Evolutionary conservation across 768 basidiomycete species (phyloP).

Genomic region (Boletus bicolor): DNA sequence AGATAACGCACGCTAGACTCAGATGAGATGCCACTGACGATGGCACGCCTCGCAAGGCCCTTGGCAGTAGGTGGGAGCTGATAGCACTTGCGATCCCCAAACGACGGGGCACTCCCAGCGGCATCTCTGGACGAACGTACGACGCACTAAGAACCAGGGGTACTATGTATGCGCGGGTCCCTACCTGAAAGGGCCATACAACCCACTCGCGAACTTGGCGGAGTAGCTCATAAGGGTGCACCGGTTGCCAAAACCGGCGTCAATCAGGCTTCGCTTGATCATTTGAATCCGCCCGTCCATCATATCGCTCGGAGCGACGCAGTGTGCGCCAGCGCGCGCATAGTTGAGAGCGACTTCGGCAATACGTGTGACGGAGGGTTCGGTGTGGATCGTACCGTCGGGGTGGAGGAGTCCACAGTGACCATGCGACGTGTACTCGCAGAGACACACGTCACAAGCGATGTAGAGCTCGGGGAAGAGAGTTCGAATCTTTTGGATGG

Average conservation of each 20-base stretch:
- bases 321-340: conserved; percentile 93
- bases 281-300: conserved; percentile 94
- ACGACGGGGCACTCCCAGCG: conserved; percentile 93
- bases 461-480: conserved; percentile 87
- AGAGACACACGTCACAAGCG: conserved; percentile 95
- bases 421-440: conserved; percentile 98
- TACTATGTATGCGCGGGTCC: conserved; percentile 16
- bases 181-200: conserved; percentile 96
- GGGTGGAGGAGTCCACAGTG: conserved; percentile 83
- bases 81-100: conserved; percentile 97
- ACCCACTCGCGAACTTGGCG: conserved; percentile 92
- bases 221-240: conserved; percentile 96
- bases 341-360: conserved; percentile 91
- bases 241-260: conserved; percentile 79
- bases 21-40: conserved; percentile 52
- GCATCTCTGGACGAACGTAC: conserved; percentile 63
- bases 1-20: neutral
- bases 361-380: conserved; percentile 80
- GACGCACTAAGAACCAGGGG: neutral
- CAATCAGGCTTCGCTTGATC: conserved; percentile 85
- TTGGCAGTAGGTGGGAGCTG: conserved; percentile 88
- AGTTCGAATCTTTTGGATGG: conserved; percentile 71
- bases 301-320: conserved; percentile 99
- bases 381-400: conserved; percentile 76
- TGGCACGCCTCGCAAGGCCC: conserved; percentile 89